Percentiles rank a stretch among this genome's conserved stretches.
Evolutionary conservation across 805 yeast genomes (phyloP).

Genomic region (Ogataea paradorogensis): DNA sequence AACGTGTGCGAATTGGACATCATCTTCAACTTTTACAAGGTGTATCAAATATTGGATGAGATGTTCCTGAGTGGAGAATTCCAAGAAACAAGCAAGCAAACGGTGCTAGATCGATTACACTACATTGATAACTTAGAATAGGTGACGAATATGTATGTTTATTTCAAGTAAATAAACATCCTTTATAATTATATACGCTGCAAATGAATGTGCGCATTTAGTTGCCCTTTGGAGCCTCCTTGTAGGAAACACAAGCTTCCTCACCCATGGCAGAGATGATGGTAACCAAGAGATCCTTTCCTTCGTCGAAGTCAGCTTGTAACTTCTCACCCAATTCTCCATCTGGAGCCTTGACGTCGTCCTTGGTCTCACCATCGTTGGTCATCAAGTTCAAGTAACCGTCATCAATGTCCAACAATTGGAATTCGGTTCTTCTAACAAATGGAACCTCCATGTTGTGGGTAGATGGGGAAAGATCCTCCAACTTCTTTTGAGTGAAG

Average conservation of each 20-base stretch:
- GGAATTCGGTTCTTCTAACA: constrained; percentile 93
- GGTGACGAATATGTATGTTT: constrained; percentile 13
- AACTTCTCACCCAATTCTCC: constrained; percentile 95
- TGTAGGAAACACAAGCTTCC: constrained; percentile 98
- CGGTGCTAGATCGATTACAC: constrained; percentile 61
- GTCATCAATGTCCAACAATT: constrained; percentile 96
- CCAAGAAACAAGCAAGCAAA: constrained; percentile 75
- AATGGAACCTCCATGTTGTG: constrained; percentile 99
- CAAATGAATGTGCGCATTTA: constrained; percentile 20
- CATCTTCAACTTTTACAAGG: constrained; percentile 86
- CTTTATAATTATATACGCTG: constrained; percentile 18
- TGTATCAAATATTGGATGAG: constrained; percentile 81
- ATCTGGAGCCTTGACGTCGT: constrained; percentile 97
- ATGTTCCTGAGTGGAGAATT: constrained; percentile 88
- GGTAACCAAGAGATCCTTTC: constrained; percentile 96
- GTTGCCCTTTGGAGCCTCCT: constrained; percentile 87
- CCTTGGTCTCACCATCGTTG: constrained; percentile 97
- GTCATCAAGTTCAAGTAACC: constrained; percentile 97
- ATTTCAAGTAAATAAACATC: constrained; percentile 16
- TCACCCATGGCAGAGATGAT: constrained; percentile 98
- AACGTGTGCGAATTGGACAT: constrained; percentile 92
- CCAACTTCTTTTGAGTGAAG: constrained; percentile 98
- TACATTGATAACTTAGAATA: constrained; percentile 61
- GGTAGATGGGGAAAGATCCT: constrained; percentile 99
- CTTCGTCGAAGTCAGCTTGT: constrained; percentile 93